A percentile compares a stretch with the other conserved stretches of the same genome.
phyloP scores from a whole-genome alignment of 2,329 filamentous ascomycete genomes.

The Neonectria hederae region DNA sequence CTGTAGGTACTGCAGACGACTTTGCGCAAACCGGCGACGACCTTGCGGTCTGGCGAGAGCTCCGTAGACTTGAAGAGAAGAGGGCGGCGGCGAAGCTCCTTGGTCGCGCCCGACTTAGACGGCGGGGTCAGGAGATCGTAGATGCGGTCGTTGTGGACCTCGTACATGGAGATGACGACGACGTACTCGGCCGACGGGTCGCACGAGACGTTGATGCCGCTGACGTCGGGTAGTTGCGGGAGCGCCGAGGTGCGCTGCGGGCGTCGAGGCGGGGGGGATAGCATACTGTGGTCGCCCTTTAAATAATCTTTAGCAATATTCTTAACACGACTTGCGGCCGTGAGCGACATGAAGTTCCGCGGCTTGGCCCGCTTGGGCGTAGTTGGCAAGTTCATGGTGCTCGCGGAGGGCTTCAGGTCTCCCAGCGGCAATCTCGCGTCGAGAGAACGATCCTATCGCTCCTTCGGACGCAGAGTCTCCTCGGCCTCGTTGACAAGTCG shows the following conservation, averaged over 20 bases:
- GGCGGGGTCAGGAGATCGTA: slow-evolving; percentile 86
- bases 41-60: slow-evolving; percentile 86
- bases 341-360: slow-evolving; percentile 55
- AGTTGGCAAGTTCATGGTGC: slow-evolving; percentile 37
- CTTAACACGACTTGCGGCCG: slow-evolving; percentile 57
- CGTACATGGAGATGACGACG: slow-evolving; percentile 95
- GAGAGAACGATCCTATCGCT: slow-evolving; percentile 44
- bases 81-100: slow-evolving; percentile 78
- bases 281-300: slow-evolving; percentile 61
- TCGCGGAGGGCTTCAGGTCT: slow-evolving; percentile 36
- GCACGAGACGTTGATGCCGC: slow-evolving; percentile 70
- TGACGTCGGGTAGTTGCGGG: slow-evolving; percentile 79
- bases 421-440: slow-evolving; percentile 29
- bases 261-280: slow-evolving; percentile 64
- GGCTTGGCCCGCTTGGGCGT: slow-evolving; percentile 48
- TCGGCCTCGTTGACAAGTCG: slow-evolving; percentile 52
- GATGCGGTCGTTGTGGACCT: slow-evolving; percentile 98
- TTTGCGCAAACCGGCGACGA: slow-evolving; percentile 91
- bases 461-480: slow-evolving; percentile 36
- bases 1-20: slow-evolving; percentile 83
- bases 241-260: slow-evolving; percentile 76
- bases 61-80: slow-evolving; percentile 94
- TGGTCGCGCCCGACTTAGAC: slow-evolving; percentile 67
- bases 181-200: slow-evolving; percentile 79
- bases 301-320: slow-evolving; percentile 56